Evolutionary conservation across 2,329 filamentous ascomycete species (phyloP), one percentile per base, ranked within the genome.

Genomic region (Fusarium sp.): DNA sequence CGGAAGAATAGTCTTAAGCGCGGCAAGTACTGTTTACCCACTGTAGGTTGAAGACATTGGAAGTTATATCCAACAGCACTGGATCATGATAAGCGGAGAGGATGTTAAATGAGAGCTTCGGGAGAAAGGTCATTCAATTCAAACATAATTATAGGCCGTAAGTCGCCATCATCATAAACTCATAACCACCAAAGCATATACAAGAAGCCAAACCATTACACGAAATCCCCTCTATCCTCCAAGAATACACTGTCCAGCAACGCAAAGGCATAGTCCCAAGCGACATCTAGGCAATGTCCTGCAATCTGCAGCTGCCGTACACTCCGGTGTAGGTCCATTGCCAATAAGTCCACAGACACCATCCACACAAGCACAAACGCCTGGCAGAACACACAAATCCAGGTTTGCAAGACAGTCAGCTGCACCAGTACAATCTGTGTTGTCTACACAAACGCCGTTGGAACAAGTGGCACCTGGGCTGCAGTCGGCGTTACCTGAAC

Each of bases 391-490:
- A 18, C 61, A 63, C 4, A 63, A 1, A 32, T 49, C 61, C 13
- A 50, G 27, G 5, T 56, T 50, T 2, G 48, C 49, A 2, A 40
- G 14, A 21, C 62, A 65, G 8, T 65, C 59, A 2, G 18, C 21
- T 4, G 32, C 27, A 18, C 12, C 25, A 9, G 8, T 14, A 18
- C 61, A 64, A 4, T 21, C 20, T 0, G 27, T 23, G 4, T 65
- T 8, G 10, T 63, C 48, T 1, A 59, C 45, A 32, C 66, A 68
- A 5, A 58, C 66, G 1, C 53, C 43, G 18, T 27, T 34, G 13
- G 59, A 41, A 10, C 66, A 68, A 1, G 10, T 18, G 3, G 45
- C 43, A 5, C 59, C 64, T 7, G 45, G 2, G 4, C 27, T 48
- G 16, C 66, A 68, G 4, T 46, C 20, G 1, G 10, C 16, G 11